Conservation (phyloP, 768 basidiomycete genomes). For the Xanthoconium purpureum region DNA sequence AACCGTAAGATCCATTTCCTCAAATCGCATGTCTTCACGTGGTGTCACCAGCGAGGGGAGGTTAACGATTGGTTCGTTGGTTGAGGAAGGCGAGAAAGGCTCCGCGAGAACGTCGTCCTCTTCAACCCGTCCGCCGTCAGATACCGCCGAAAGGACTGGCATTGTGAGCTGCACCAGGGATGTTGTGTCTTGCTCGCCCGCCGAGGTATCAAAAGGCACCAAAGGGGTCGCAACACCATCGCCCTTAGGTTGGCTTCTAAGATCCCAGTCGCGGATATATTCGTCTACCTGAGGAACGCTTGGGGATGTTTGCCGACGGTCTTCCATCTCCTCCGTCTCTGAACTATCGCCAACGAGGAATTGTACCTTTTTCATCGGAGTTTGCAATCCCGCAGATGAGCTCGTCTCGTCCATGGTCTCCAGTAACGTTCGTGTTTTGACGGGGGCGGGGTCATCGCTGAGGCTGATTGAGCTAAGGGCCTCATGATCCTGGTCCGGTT, state of each 20-base stretch:
- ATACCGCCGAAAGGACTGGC: background rate
- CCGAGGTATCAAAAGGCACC: background rate
- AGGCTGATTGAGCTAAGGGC: background rate
- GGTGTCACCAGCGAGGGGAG: slow-evolving; percentile 8
- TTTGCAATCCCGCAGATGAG: background rate
- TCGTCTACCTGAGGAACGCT: background rate
- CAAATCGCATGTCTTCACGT: background rate
- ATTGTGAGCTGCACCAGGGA: background rate
- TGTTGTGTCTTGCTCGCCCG: background rate
- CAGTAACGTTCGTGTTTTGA: background rate
- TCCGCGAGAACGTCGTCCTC: background rate
- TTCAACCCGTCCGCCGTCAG: background rate
- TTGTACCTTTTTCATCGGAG: background rate
- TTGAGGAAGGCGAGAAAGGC: background rate
- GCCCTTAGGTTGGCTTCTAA: background rate
- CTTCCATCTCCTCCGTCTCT: background rate
- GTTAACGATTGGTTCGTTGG: slow-evolving; percentile 4
- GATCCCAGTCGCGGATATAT: background rate
- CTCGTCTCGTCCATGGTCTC: background rate
- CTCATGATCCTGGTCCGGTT: background rate
- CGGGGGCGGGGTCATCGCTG: background rate
- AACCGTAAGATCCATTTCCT: background rate
- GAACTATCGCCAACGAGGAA: background rate
- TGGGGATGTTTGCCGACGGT: background rate
- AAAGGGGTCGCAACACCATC: background rate